A percentile compares a stretch with the other conserved stretches of the same genome.
These are phyloP conservation scores for Trametes sp. DNA, from an alignment of 1,284 basidiomycete species.

Conservation along the genomic window DNA sequence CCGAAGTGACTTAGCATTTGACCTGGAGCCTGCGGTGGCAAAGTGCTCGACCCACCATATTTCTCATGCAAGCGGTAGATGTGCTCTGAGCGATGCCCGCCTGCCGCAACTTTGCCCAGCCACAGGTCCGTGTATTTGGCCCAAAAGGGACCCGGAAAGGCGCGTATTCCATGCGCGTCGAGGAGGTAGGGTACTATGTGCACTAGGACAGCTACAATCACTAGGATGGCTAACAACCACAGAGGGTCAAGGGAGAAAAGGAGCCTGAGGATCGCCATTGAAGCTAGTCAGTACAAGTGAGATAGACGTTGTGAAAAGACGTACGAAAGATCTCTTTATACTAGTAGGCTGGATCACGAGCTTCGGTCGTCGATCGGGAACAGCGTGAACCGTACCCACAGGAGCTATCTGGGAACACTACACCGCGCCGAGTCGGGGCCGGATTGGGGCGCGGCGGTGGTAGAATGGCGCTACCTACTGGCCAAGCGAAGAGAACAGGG, in stretches of 20 bases:
- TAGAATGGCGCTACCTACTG: no score
- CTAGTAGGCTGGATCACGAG: no score
- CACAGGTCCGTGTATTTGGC: constrained; percentile 83
- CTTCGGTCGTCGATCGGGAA: no score
- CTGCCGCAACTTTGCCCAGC: constrained; percentile 71
- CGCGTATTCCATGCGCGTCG: constrained; percentile 66
- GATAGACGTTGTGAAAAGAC: background rate
- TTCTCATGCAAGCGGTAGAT: constrained; percentile 82
- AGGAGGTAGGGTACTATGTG: constrained; percentile 66
- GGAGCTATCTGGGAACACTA: no score
- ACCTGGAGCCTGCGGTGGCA: background rate
- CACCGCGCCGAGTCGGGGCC: no score
- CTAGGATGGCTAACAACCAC: constrained; percentile 33
- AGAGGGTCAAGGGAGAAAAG: constrained; percentile 25
- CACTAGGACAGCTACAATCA: constrained; percentile 47
- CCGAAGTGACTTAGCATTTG: background rate
- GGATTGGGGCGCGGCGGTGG: no score
- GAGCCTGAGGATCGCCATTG: constrained; percentile 18
- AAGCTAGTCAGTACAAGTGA: background rate
- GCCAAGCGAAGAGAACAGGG: no score
- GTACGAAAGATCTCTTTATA: background rate
- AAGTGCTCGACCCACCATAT: constrained; percentile 60
- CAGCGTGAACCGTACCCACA: no score
- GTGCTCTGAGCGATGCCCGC: constrained; percentile 78
- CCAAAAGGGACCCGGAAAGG: constrained; percentile 76